phyloP scores from a whole-genome alignment of 148 eudicot species.

The Amaranthus hypochondriacus region DNA sequence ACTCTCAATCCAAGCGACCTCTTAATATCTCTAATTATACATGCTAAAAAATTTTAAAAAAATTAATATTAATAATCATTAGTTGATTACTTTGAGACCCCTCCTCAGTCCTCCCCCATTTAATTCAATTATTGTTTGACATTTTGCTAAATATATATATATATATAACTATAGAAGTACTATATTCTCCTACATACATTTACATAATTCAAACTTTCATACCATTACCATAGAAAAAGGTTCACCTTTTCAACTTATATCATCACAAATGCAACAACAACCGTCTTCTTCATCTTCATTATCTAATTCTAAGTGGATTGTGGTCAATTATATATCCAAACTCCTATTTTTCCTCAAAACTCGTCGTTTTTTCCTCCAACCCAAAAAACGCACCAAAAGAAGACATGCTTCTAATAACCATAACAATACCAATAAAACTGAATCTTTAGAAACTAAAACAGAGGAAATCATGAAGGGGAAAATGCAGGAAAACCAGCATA shows the following conservation, averaged over 20 bases:
- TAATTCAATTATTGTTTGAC: not conserved
- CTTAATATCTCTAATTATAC: no score
- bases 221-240: not conserved
- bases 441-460: not conserved
- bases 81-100: not conserved
- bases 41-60: no score
- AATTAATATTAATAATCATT: no score
- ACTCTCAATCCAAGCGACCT: no score
- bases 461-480: not conserved
- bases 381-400: slow-evolving; percentile 21
- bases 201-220: slow-evolving; percentile 24
- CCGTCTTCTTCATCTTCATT: slow-evolving; percentile 7
- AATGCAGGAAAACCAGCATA: not conserved
- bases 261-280: slow-evolving; percentile 6
- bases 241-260: no score
- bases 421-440: not conserved
- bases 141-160: slow-evolving; percentile 6
- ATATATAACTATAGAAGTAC: not conserved
- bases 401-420: not conserved
- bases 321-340: slow-evolving; percentile 8
- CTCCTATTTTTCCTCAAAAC: slow-evolving; percentile 35
- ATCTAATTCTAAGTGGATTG: not conserved
- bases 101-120: not conserved
- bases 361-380: slow-evolving; percentile 38
- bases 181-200: not conserved